Evolutionary conservation across 495 filamentous ascomycete species (phyloP), one percentile per base, ranked within the genome.

Genomic region (Hypoxylon trugodes): DNA sequence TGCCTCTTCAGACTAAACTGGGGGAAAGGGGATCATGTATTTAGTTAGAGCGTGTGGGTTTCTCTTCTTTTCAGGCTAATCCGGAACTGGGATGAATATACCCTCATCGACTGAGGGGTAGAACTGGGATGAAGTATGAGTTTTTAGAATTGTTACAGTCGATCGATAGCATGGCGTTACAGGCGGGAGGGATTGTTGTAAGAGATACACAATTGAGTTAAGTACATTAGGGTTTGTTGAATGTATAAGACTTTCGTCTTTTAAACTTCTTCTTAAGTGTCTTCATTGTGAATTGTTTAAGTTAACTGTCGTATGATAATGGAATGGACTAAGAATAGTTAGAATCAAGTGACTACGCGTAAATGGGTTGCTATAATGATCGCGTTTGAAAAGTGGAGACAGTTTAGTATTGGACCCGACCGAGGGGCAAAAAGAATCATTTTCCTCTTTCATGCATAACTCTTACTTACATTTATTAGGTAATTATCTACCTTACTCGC

Each of bases 291-390:
- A n/a, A n/a, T n/a, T n/a, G n/a, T n/a, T n/a, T n/a, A n/a, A n/a
- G n/a, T n/a, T n/a, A n/a, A n/a, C n/a, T n/a, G n/a, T 45, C 41
- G 19, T 45, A 21, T 12, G 5, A 21, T 15, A 45, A 45, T 28
- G 28, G 28, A 10, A 10, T n/a, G n/a, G n/a, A n/a, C n/a, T 36
- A 36, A 2, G 12, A 19, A 3, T 41, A 40, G 26, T 36, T 42
- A 43, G 43, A 15, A 50, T 66, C 62, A 66, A 66, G 62, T 66
- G 62, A 66, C 51, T 51, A 5, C 62, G 62, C 62, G 56, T 66
- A 56, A 55, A 49, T 49, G 36, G 16, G 49, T 13, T 25, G 15
- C 43, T 49, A 33, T 35, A 30, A 16, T 37, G 6, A 38, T 60
- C 62, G 62, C 62, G 62, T 66, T 36, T 28, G 32, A 54, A 60